Base-by-base conservation (phyloP, 306 rosid genomes). In the Quercus mongolica region DNA sequence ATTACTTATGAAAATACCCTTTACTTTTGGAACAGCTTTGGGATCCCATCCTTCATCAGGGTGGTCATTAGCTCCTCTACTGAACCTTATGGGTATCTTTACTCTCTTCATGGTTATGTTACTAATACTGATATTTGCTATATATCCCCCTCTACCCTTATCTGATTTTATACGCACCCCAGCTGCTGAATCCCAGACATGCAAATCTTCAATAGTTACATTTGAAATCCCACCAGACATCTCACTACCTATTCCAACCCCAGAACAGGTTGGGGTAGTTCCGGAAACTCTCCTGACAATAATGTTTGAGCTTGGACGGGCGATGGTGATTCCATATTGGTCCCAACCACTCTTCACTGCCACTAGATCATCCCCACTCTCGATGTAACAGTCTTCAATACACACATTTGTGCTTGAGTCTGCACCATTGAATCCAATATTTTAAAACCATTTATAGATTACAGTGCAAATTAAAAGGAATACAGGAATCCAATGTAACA, bases 261-360 rank as follows among this genome's bases (percentile, higher is more conserved):
- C 97, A 17, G 98, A 96, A 80, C 99, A 93, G 31, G 97, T 96
- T 14, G 99, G 98, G 21, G 97, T 96, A 13, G 98, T 96, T 69
- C 99, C 99, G 0, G 94, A 90, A 69, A 96, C 88, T 89, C 94
- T 88, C 77, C 98, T 89, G 77, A 96, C 90, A 55, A 93, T 58
- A 65, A 95, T 89, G 67, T 95, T 93, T 61, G 93, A 78, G 86
- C 97, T 90, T 0, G 98, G 94, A 13, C 75, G 91, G 57, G 89
- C 92, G 85, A 90, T 72, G 58, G 56, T 65, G 67, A 96, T 96
- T 83, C 99, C 99, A 59, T 95, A 96, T 3, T 96, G 93, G 81
- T 96, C 99, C 98, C 99, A 96, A 10, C 99, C 97, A 78, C 99
- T 93, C 83, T 96, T 96, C 55, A 96, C 88, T 31, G 98, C 99